These are phyloP conservation scores for Pluteus cervinus DNA, from an alignment of 768 basidiomycete genomes.

Conservation along the genomic window DNA sequence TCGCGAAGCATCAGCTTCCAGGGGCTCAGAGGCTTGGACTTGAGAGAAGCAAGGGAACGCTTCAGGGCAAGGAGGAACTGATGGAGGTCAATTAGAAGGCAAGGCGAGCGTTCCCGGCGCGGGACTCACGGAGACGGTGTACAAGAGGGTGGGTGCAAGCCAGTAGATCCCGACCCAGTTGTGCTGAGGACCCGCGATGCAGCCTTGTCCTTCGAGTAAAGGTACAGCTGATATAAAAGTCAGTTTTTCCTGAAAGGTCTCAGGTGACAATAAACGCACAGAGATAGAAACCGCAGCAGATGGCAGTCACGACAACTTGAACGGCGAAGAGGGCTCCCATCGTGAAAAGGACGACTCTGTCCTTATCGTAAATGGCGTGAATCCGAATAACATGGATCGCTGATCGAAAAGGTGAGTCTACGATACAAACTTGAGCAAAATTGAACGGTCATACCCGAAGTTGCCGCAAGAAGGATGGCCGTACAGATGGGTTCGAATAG, in stretches of 20 bases:
- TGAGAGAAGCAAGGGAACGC: conserved; percentile 54
- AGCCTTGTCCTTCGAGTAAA: conserved; percentile 69
- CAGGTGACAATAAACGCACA: conserved; percentile 33
- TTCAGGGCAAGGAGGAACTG: conserved; percentile 56
- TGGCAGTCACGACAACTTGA: conserved; percentile 67
- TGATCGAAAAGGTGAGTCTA: conserved; percentile 16
- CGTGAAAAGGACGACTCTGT: conserved; percentile 40
- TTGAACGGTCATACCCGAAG: conserved; percentile 39
- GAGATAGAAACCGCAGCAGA: conserved; percentile 75
- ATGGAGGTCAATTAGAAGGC: conserved; percentile 1
- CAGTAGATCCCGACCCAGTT: conserved; percentile 88
- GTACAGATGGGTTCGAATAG: conserved; percentile 86
- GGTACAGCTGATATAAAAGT: conserved; percentile 48
- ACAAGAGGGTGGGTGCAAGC: conserved; percentile 70
- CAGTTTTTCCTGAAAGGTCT: conserved; percentile 1
- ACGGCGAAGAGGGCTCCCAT: conserved; percentile 58
- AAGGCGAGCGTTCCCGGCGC: neutral
- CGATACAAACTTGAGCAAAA: neutral
- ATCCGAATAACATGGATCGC: conserved; percentile 74
- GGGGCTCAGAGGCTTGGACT: conserved; percentile 48
- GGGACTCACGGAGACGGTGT: conserved; percentile 55
- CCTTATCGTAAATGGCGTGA: conserved; percentile 73
- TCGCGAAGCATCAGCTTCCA: conserved; percentile 93
- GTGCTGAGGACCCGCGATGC: conserved; percentile 76
- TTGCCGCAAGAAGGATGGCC: conserved; percentile 69